Evolutionary conservation across 495 filamentous ascomycete species (phyloP).

Genomic region (Aspergillus ostianus): DNA sequence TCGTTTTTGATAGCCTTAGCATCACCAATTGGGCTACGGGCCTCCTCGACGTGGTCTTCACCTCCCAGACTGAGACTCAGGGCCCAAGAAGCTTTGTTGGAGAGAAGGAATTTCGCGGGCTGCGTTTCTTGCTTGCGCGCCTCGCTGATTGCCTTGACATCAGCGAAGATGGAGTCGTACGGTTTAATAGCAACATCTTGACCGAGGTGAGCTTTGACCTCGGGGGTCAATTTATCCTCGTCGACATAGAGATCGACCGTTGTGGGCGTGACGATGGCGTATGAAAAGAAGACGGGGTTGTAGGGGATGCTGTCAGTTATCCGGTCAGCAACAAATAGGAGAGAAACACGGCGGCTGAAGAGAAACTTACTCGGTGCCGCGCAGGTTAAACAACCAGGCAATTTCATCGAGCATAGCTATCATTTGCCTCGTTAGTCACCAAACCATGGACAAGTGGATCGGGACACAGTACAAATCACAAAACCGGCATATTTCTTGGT

Average conservation of each 20-base stretch:
- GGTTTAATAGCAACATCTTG: slow-evolving; percentile 74
- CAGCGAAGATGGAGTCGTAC: slow-evolving; percentile 80
- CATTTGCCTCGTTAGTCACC: slow-evolving; percentile 19
- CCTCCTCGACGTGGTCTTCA: slow-evolving; percentile 81
- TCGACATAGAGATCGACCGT: slow-evolving; percentile 84
- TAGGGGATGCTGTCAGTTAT: slow-evolving; percentile 73
- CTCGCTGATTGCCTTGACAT: slow-evolving; percentile 60
- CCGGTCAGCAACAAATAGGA: background rate
- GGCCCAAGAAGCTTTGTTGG: slow-evolving; percentile 91
- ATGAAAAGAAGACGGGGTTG: slow-evolving; percentile 99
- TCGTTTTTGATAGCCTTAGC: slow-evolving; percentile 98
- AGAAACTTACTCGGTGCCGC: slow-evolving; percentile 75
- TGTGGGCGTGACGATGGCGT: slow-evolving; percentile 81
- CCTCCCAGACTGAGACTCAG: slow-evolving; percentile 84
- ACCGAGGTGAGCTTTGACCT: slow-evolving; percentile 68
- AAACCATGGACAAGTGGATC: background rate
- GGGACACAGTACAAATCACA: slow-evolving; percentile 63
- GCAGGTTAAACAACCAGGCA: slow-evolving; percentile 96
- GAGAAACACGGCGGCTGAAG: background rate
- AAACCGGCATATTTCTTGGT: slow-evolving; percentile 88
- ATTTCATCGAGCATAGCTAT: slow-evolving; percentile 90
- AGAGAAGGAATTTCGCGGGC: slow-evolving; percentile 73
- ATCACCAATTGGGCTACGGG: slow-evolving; percentile 85
- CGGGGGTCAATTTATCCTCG: slow-evolving; percentile 67
- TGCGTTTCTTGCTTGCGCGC: slow-evolving; percentile 34